These are phyloP conservation scores for Candida buenavistaensis DNA, from an alignment of 1,139 yeast genomes.

Conservation along the genomic window DNA sequence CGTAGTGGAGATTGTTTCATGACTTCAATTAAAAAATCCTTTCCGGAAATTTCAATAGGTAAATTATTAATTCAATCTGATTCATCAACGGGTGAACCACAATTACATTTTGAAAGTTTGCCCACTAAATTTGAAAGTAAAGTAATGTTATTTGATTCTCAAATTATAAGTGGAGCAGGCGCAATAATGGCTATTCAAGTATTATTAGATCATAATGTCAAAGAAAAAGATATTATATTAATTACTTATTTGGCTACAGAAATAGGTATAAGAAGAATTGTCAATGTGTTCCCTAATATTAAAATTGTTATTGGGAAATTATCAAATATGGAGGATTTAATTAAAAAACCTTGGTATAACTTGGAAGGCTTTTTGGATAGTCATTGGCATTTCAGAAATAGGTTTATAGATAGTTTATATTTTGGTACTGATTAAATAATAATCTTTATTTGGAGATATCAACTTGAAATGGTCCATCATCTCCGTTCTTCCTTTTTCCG, in stretches of 20 bases:
- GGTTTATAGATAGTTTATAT: conserved; percentile 77
- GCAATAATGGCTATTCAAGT: conserved; percentile 93
- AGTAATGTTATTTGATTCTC: conserved; percentile 79
- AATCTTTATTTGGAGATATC: no score
- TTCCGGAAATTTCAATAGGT: conserved; percentile 80
- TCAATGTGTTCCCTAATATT: conserved; percentile 70
- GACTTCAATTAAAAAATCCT: conserved; percentile 68
- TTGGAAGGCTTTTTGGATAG: conserved; percentile 40
- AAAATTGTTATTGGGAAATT: conserved; percentile 70
- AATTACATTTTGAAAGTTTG: conserved; percentile 72
- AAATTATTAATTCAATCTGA: conserved; percentile 86
- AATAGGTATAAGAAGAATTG: conserved; percentile 72
- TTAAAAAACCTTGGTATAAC: conserved; percentile 25
- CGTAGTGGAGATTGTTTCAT: conserved; percentile 94
- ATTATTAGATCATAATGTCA: conserved; percentile 76
- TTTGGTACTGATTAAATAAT: conserved; percentile 69
- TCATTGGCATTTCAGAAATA: conserved; percentile 63
- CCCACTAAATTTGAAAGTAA: conserved; percentile 31
- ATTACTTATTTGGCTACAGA: conserved; percentile 79
- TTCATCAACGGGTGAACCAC: conserved; percentile 89
- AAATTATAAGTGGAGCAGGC: conserved; percentile 89
- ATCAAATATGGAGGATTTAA: conserved; percentile 36
- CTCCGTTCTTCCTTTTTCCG: conserved; percentile 3
- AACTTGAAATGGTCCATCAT: conserved; percentile 4
- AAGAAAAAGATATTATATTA: conserved; percentile 60